phyloP scores from a whole-genome alignment of 768 basidiomycete species.

The Leccinellum albellum region DNA sequence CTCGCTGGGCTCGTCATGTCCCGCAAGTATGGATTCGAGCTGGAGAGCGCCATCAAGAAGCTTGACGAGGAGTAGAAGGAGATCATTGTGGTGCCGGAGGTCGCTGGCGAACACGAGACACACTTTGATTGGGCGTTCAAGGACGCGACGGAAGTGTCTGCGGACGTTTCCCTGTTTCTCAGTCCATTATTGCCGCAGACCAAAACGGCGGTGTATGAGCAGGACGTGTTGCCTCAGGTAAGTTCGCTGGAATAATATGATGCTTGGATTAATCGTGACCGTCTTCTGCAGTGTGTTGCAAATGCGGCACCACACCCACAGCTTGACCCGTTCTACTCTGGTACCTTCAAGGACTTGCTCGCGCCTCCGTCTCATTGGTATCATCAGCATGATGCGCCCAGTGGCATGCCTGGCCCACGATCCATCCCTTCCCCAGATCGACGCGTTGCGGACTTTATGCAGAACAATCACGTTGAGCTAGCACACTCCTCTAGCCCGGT shows the following conservation, averaged over 20 bases:
- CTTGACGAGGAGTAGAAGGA: slow-evolving; percentile 21
- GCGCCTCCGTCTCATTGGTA: slow-evolving; percentile 1
- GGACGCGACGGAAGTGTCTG: not conserved
- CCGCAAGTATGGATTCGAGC: slow-evolving; percentile 48
- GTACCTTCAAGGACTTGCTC: not conserved
- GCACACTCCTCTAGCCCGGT: slow-evolving; percentile 4
- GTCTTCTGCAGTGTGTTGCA: not conserved
- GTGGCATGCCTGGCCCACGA: not conserved
- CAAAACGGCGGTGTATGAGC: not conserved
- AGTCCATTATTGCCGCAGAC: slow-evolving; percentile 31
- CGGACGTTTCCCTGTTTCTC: slow-evolving; percentile 22
- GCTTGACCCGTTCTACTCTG: slow-evolving; percentile 1
- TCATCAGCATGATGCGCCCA: not conserved
- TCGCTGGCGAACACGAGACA: not conserved
- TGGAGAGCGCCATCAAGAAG: slow-evolving; percentile 41
- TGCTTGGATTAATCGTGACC: slow-evolving; percentile 1
- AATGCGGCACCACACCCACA: not conserved
- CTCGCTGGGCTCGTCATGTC: slow-evolving; percentile 49
- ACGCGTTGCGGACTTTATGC: slow-evolving; percentile 11
- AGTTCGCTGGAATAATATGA: not conserved
- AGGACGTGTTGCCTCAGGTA: slow-evolving; percentile 5
- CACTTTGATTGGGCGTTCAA: not conserved
- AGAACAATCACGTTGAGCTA: not conserved
- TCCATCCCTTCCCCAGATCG: slow-evolving; percentile 1
- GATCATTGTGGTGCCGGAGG: not conserved